Base-by-base conservation (phyloP, 225 moss, liverwort and hornwort species). In the Marchantia polymorpha region DNA sequence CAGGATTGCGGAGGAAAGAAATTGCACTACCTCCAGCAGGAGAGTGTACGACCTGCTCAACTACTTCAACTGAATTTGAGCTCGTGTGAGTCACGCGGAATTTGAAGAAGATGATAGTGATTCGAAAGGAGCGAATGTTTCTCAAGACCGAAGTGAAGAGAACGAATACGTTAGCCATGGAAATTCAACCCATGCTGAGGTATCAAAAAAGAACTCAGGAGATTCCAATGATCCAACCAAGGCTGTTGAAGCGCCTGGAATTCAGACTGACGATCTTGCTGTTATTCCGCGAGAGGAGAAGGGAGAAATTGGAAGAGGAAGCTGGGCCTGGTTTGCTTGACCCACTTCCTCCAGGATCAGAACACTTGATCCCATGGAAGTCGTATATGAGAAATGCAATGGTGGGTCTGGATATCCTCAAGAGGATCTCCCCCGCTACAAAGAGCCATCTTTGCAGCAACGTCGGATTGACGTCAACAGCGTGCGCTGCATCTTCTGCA, bases 311-410 rank as follows among this genome's bases (percentile, higher is more conserved):
- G 67, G 46, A 72, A 26, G 64, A 54, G 63, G 73, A 20, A 25
- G 29, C 60, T 47, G 54, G 46, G 23, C 30, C 79, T 46, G 64
- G 30, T n/a, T 15, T 71, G 64, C 64, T 51, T 63, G 86, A 82
- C 39, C 86, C 84, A 17, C 79, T 73, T 80, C 85, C 86, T 49
- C 88, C 83, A 56, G 88, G 88, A 78, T 74, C 82, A 22, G 82
- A 74, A 58, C 68, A 26, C 22, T 20, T 30, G 71, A 30, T 64
- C 61, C 81, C 4, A 61, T 29, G 66, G 83, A 77, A 20, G 69
- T 50, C 7, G 79, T 52, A 23, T 50, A 52, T 27, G 58, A 76
- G 59, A 80, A 64, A 66, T 52, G 19, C 54, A 23, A 26, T 55
- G 16, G 20, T 61, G 30, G 52, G 0, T 31, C 77, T 56, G 80